A percentile compares a stretch with the other conserved stretches of the same genome.
Conservation (phyloP, 768 basidiomycete genomes). For the Lactarius sp. region DNA sequence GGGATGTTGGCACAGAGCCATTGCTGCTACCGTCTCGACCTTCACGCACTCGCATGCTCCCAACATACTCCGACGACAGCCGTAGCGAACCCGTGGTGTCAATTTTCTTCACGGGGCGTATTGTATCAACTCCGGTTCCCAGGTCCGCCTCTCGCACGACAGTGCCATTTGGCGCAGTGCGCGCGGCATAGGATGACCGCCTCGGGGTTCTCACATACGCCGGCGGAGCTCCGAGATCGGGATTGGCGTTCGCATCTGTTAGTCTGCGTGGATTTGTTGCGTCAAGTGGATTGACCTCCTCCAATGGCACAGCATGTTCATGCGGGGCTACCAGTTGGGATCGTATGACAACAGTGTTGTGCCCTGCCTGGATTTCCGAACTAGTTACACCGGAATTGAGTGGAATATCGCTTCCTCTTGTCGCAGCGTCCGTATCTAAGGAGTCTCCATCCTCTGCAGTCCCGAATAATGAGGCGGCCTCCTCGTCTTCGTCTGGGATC, state of each 20-base stretch:
- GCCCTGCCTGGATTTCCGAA: slow-evolving; percentile 50
- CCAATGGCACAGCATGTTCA: slow-evolving; percentile 34
- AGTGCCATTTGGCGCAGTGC: slow-evolving; percentile 67
- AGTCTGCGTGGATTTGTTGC: slow-evolving; percentile 35
- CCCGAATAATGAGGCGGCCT: slow-evolving; percentile 37
- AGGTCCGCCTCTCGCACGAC: slow-evolving; percentile 75
- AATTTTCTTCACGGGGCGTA: slow-evolving; percentile 90
- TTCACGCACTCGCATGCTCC: slow-evolving; percentile 56
- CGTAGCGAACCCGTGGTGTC: slow-evolving; percentile 73
- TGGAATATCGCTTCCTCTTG: slow-evolving; percentile 49
- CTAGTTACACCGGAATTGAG: slow-evolving; percentile 37
- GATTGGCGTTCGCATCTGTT: slow-evolving; percentile 27
- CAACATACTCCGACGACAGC: slow-evolving; percentile 77
- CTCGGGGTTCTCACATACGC: slow-evolving; percentile 63
- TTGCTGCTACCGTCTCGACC: slow-evolving; percentile 40
- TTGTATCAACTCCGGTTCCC: slow-evolving; percentile 85
- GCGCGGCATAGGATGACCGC: slow-evolving; percentile 75
- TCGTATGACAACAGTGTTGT: slow-evolving; percentile 72
- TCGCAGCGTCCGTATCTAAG: slow-evolving; percentile 57
- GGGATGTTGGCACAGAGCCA: slow-evolving; percentile 33
- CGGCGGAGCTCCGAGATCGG: slow-evolving; percentile 57
- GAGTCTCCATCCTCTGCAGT: slow-evolving; percentile 46
- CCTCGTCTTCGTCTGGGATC: slow-evolving; percentile 52
- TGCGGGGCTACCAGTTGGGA: slow-evolving; percentile 31
- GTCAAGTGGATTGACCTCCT: slow-evolving; percentile 43